Conservation (phyloP, 202 grass and related monocot species). For the Zizania palustris region DNA sequence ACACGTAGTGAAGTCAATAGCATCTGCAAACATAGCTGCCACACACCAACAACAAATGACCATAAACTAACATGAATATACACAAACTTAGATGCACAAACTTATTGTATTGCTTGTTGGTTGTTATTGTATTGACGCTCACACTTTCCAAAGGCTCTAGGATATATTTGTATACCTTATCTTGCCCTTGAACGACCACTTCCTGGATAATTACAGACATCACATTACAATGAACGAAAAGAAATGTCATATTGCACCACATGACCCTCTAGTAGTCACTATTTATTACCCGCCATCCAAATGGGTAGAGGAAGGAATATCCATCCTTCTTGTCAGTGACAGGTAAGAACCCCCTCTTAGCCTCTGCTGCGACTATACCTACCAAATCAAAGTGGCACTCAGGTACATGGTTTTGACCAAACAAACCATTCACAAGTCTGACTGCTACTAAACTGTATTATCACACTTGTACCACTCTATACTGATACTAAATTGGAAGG, state of each 20-base stretch:
- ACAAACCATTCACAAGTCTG: not conserved
- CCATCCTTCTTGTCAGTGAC: constrained; percentile 69
- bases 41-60: too few relatives aligned
- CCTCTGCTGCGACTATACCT: constrained; percentile 81
- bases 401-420: constrained; percentile 5
- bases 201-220: too few relatives aligned
- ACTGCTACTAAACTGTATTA: not conserved
- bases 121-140: too few relatives aligned
- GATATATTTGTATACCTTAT: too few relatives aligned
- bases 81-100: not conserved
- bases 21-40: not conserved
- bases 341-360: constrained; percentile 75
- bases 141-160: too few relatives aligned
- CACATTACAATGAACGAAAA: not conserved
- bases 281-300: constrained; percentile 81
- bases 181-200: too few relatives aligned
- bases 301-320: constrained; percentile 83
- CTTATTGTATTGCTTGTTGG: too few relatives aligned
- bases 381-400: constrained; percentile 72
- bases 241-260: not conserved
- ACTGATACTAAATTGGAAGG: too few relatives aligned
- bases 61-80: not conserved
- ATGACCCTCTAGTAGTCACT: not conserved
- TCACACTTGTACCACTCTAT: not conserved
- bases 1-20: not conserved